Evolutionary conservation across 768 basidiomycete species (phyloP).

Genomic region (Candolleomyces eurysporus): DNA sequence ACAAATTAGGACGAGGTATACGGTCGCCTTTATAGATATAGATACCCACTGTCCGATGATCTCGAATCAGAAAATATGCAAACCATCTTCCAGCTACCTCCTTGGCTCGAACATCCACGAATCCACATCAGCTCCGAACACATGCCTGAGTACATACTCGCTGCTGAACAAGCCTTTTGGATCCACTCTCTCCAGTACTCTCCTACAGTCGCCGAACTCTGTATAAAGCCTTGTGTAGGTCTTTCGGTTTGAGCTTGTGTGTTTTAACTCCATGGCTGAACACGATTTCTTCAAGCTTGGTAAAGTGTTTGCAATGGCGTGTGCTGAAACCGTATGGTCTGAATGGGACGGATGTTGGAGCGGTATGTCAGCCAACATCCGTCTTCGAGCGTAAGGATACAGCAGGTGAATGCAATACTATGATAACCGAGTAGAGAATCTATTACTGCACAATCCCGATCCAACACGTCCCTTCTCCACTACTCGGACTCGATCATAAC

Average conservation of each 20-base stretch:
- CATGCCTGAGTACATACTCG: conserved; percentile 85
- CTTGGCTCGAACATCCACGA: conserved; percentile 38
- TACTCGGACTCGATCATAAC: conserved; percentile 91
- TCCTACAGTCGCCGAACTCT: conserved; percentile 72
- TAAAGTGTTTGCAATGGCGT: conserved; percentile 77
- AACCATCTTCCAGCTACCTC: background rate
- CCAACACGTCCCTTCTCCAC: conserved; percentile 79
- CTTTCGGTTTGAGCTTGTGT: conserved; percentile 65
- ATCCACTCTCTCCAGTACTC: conserved; percentile 69
- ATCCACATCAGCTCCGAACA: conserved; percentile 60
- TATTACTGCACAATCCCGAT: conserved; percentile 98
- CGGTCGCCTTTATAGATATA: too few relatives aligned
- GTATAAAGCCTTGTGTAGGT: conserved; percentile 68
- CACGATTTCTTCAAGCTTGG: conserved; percentile 71
- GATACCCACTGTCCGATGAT: background rate
- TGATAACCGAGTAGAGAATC: conserved; percentile 22
- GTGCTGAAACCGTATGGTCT: conserved; percentile 87
- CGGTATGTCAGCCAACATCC: background rate
- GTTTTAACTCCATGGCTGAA: conserved; percentile 84
- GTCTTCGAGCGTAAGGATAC: background rate
- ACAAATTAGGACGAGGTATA: too few relatives aligned
- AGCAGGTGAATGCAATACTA: background rate
- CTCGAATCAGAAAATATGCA: background rate
- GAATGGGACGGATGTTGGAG: conserved; percentile 18
- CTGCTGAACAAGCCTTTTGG: conserved; percentile 78